Evolutionary conservation across 2,329 filamentous ascomycete species (phyloP).

Genomic region (Trichocomaceae sp.): DNA sequence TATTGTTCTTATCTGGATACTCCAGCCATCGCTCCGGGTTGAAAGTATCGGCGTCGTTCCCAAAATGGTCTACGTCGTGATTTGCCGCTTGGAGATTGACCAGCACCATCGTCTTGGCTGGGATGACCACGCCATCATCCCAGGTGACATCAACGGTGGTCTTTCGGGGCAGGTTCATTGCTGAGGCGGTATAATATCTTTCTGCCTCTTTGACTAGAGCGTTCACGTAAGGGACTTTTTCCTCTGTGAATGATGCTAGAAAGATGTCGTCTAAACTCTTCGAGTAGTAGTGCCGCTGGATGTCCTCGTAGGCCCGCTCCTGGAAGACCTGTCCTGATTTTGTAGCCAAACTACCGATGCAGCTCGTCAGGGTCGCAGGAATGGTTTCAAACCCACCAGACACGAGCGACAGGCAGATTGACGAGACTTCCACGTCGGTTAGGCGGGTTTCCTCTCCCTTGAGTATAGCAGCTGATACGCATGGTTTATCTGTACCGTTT

Average conservation of each 20-base stretch:
- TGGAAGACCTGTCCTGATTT: slow-evolving; percentile 36
- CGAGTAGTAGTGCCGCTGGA: slow-evolving; percentile 56
- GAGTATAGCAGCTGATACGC: slow-evolving; percentile 58
- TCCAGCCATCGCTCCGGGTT: slow-evolving; percentile 60
- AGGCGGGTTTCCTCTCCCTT: slow-evolving; percentile 60
- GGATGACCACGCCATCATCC: slow-evolving; percentile 57
- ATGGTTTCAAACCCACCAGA: slow-evolving; percentile 72
- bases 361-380: slow-evolving; percentile 58
- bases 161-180: slow-evolving; percentile 63
- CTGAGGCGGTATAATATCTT: slow-evolving; percentile 67
- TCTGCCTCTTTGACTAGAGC: slow-evolving; percentile 68
- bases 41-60: slow-evolving; percentile 50
- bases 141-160: slow-evolving; percentile 63
- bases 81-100: slow-evolving; percentile 68
- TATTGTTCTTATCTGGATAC: slow-evolving; percentile 20
- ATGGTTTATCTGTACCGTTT: slow-evolving; percentile 56
- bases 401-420: slow-evolving; percentile 69
- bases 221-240: slow-evolving; percentile 65
- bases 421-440: slow-evolving; percentile 62
- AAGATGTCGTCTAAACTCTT: slow-evolving; percentile 35
- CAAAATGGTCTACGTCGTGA: slow-evolving; percentile 57
- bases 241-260: slow-evolving; percentile 59
- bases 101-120: slow-evolving; percentile 66
- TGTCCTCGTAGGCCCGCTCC: slow-evolving; percentile 58
- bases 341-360: slow-evolving; percentile 5